Evolutionary conservation across 2,329 filamentous ascomycete species (phyloP), one percentile per base, ranked within the genome.

Genomic region (Diaporthe sp.): DNA sequence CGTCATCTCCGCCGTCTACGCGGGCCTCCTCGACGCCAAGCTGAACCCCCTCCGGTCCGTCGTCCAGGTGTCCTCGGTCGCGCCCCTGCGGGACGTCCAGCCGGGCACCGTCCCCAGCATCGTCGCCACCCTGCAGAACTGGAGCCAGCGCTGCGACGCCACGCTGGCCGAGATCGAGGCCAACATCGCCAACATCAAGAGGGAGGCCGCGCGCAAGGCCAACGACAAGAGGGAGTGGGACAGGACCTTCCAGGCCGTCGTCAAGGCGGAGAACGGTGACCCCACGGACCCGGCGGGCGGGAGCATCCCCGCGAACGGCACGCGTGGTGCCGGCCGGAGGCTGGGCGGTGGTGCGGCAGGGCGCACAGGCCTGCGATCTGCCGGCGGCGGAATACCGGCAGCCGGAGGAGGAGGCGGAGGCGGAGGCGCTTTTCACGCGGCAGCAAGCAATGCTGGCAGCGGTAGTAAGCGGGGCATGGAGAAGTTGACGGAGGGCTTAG

Each of bases 1-100:
- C 76, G 92, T 98, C 79, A 97, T 96, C 79, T 92, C 92, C 51
- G 94, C 95, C 79, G 94, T 98, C 81, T 98, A 98, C 86, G 92
- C 94, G 8, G 94, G 94, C 55, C 90, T 99, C 2, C 86, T 99
- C 67, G 89, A 91, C 53, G 96, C 93, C 9, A 96, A 94, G 55
- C 92, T 99, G 74, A 94, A 98, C 82, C 95, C 96, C 5, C 91
- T 91, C 75, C 89, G 93, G 73, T 91, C 93, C 46, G 89, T 90
- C 76, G 93, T 98, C 31, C 91, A 93, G 81, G 92, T 98, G 72
- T 93, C 92, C 69, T 93, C 94, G 76, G 92, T 98, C 44, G 92
- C 96, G 0, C 94, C 97, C 0, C 90, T 98, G 2, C 95, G 97
- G 28, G 97, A 99, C 82, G 90, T 98, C 1, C 90, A 91, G 1